Percentiles rank a stretch among this genome's conserved stretches.
These are phyloP conservation scores for Licmophora abbreviata DNA, from an alignment of 108 stramenopile genomes.

Conservation along the genomic window DNA sequence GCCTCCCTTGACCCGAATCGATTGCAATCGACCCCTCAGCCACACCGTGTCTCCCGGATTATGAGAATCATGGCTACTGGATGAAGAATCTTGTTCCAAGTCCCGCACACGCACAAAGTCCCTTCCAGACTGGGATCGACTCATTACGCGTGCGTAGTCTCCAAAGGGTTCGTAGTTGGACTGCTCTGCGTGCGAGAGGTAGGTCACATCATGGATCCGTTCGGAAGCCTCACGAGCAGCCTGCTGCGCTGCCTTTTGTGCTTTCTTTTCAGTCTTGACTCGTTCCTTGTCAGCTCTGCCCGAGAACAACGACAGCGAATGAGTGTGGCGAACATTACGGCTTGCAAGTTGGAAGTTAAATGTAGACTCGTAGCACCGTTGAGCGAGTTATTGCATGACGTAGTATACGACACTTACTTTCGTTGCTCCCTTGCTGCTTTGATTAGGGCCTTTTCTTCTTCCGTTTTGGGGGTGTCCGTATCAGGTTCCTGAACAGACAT, in stretches of 20 bases:
- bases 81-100: constrained; percentile 26
- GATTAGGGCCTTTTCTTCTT: constrained; percentile 66
- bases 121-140: constrained; percentile 63
- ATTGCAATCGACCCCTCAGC: constrained; percentile 86
- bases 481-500: constrained; percentile 26
- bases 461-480: too few species aligned
- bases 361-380: not conserved
- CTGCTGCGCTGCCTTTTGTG: constrained; percentile 58
- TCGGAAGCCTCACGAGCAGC: constrained; percentile 57
- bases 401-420: constrained; percentile 50
- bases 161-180: constrained; percentile 61
- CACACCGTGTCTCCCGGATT: constrained; percentile 69
- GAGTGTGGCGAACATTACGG: not conserved
- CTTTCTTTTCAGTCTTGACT: constrained; percentile 72
- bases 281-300: constrained; percentile 79
- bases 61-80: constrained; percentile 15
- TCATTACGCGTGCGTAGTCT: constrained; percentile 67
- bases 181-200: constrained; percentile 56
- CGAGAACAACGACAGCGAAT: not conserved
- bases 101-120: constrained; percentile 48
- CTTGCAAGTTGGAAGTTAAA: not conserved
- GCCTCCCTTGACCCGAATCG: constrained; percentile 93
- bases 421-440: constrained; percentile 70
- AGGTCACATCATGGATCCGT: constrained; percentile 61
- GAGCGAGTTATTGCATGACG: not conserved